Conservation (phyloP, 306 rosid species). For the Oxytropis ochrocephala region DNA sequence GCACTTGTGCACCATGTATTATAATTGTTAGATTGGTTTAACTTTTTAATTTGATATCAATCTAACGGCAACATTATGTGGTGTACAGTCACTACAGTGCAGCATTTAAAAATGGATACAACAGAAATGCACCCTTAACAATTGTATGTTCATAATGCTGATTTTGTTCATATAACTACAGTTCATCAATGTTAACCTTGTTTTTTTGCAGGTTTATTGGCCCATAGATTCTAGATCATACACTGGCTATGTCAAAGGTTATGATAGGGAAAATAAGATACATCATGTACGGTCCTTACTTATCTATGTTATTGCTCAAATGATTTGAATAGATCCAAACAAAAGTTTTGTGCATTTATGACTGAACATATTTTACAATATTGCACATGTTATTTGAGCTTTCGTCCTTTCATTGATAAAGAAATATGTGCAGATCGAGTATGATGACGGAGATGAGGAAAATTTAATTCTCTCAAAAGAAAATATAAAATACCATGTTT, state of each 20-base stretch:
- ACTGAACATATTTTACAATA: background rate
- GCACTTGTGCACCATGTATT: background rate
- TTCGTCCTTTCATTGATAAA: background rate
- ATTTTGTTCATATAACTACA: constrained; percentile 16
- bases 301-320: background rate
- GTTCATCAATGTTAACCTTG: background rate
- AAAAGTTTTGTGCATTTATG: background rate
- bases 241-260: constrained; percentile 54
- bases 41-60: background rate
- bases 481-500: constrained; percentile 66
- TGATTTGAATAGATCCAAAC: background rate
- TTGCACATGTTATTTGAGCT: constrained; percentile 10
- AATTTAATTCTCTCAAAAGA: constrained; percentile 65
- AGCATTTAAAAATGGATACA: background rate
- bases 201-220: constrained; percentile 79
- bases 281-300: constrained; percentile 57
- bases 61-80: background rate
- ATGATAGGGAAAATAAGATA: constrained; percentile 44
- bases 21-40: background rate
- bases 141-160: background rate
- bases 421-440: constrained; percentile 57
- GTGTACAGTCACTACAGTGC: background rate
- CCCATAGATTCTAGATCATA: constrained; percentile 85
- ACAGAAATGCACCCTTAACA: background rate
- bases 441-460: constrained; percentile 78